Percentiles rank a stretch among this genome's conserved stretches.
Conservation (phyloP, 768 basidiomycete genomes). For the Tulasnella sp. region DNA sequence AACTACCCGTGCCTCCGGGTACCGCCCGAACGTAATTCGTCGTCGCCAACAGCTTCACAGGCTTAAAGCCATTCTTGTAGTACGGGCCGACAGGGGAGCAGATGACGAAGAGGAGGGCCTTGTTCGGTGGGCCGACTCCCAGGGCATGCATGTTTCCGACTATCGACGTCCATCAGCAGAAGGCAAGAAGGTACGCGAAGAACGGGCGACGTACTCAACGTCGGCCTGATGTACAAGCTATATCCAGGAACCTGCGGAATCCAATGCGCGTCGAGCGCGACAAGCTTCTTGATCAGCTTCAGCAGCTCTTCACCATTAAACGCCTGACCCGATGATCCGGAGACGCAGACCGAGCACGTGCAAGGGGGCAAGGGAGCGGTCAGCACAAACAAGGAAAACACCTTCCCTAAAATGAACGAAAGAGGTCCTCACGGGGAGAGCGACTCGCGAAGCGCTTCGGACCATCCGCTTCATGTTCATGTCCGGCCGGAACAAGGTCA, state of each 20-base stretch:
- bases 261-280: conserved; percentile 79
- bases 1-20: conserved; percentile 63
- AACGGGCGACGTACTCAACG: conserved; percentile 31
- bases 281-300: conserved; percentile 74
- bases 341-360: conserved; percentile 8
- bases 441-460: conserved; percentile 40
- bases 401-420: background rate
- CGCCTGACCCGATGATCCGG: conserved; percentile 32
- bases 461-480: conserved; percentile 76
- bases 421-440: conserved; percentile 22
- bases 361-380: background rate
- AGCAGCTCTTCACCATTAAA: conserved; percentile 69
- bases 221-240: conserved; percentile 85
- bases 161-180: conserved; percentile 23
- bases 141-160: conserved; percentile 60
- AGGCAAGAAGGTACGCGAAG: background rate
- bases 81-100: conserved; percentile 63
- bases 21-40: conserved; percentile 38
- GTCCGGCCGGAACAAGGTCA: conserved; percentile 71
- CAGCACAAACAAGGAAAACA: background rate
- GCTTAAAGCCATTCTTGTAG: conserved; percentile 81
- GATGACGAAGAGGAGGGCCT: conserved; percentile 57
- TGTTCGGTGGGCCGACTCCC: conserved; percentile 37
- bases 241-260: conserved; percentile 81
- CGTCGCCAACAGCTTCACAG: conserved; percentile 68